Percentiles rank a stretch among this genome's conserved stretches.
phyloP scores from a whole-genome alignment of 129 eudicot species.

The Artemisia annua region DNA sequence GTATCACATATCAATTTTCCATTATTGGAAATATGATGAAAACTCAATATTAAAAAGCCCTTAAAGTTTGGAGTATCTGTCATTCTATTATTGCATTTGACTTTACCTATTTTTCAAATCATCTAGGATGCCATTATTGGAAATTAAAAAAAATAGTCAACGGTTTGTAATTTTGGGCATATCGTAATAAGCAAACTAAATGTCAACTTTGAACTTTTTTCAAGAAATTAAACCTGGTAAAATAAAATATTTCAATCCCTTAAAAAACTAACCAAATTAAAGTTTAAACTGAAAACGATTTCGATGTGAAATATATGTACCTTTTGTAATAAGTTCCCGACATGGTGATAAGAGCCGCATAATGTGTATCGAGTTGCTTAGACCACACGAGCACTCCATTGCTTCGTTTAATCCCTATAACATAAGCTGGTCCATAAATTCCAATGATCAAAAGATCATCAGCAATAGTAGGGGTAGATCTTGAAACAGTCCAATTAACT shows the following conservation, averaged over 20 bases:
- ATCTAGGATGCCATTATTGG: slow-evolving; percentile 4
- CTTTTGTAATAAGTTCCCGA: slow-evolving; percentile 56
- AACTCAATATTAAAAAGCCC: neutral
- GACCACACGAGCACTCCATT: slow-evolving; percentile 56
- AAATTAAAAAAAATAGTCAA: slow-evolving; percentile 12
- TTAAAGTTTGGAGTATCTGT: no score
- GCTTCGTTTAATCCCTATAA: slow-evolving; percentile 45
- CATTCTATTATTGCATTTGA: slow-evolving; percentile 3
- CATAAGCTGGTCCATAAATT: slow-evolving; percentile 59
- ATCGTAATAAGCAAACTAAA: neutral
- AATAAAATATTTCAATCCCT: neutral
- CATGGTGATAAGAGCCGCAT: slow-evolving; percentile 43
- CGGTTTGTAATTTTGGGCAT: neutral
- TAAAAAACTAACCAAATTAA: neutral
- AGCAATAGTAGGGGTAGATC: slow-evolving; percentile 55
- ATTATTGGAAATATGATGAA: neutral
- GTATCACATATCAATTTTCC: no score
- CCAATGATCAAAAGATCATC: slow-evolving; percentile 45
- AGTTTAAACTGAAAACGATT: neutral
- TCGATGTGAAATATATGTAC: slow-evolving; percentile 18
- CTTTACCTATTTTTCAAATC: neutral
- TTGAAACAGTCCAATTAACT: slow-evolving; percentile 38
- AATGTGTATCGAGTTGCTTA: slow-evolving; percentile 45
- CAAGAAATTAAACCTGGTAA: no score
- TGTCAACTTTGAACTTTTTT: slow-evolving; percentile 13